Base-by-base conservation (phyloP, 768 basidiomycete species). In the Suillus lakei region DNA sequence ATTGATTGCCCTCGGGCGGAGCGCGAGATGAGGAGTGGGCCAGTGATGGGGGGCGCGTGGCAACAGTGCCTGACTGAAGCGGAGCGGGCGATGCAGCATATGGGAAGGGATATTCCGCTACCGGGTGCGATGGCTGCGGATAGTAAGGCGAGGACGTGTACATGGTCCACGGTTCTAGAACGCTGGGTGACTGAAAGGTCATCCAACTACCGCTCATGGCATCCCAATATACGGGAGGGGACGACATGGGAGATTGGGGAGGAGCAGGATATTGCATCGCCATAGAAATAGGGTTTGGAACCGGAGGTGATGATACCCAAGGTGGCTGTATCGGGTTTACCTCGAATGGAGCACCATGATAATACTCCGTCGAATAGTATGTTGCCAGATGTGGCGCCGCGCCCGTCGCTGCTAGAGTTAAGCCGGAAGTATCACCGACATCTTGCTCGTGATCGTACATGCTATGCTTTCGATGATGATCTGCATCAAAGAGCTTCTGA, bases 1-100 rank as follows among this genome's bases (percentile, higher is more conserved):
- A 74, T 69, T 83, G 82, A 71, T 91, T 90, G 66, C 82, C 79
- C 71, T 83, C 83, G 39, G 77, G 68, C 54, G 70, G 68, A 54
- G 65, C 61, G 44, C 72, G 74, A 63, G 77, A 70, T 62, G 76
- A 76, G 61, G 73, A 64, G 64, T 72, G 78, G 2, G 71, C 48
- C 30, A 68, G 53, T 23, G 71, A 66, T 61, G 70, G 71, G 36
- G 67, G 60, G 30, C 70, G 77, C 38, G 59, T 69, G 28, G 63
- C 46, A 38, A 70, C 30, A 58, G 61, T 44, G 21, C 72, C 76
- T 56, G 70, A 60, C 59, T 66, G 70, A 41, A 72, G 65, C 32
- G 68, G 63, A 50, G 48, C 23, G 3, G 62, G 53, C 28, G 56
- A 10, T 2, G 65, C 16, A 39, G 21, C 1, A 61, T 62, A 62